Base-by-base conservation (phyloP, 179 eudicot species). In the Silene vulgaris region DNA sequence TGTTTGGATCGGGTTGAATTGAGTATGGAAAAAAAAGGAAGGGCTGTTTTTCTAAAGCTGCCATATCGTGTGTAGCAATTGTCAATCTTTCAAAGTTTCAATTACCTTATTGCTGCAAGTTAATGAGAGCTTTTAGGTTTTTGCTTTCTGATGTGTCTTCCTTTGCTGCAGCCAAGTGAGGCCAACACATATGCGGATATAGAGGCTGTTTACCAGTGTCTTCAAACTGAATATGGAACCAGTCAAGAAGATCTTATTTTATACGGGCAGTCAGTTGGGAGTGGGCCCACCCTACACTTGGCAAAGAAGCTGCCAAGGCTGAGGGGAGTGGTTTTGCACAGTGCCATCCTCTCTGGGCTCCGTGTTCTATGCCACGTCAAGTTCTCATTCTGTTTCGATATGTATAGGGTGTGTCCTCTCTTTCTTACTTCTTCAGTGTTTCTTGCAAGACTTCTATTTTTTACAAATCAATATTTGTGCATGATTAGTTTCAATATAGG, bases 181-280 rank as follows among this genome's bases (percentile, higher is more conserved):
- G 79, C 75, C 69, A 87, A 92, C 82, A 95, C 99, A 17, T 95
- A 95, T 74, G 90, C 97, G 12, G 99, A 95, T 81, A 92, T 95
- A 79, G 97, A 95, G 86, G 99, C 97, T 57, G 97, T 92, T 35
- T 95, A 95, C 17, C 91, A 88, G 80, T 92, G 97, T 78, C 93
- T 95, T 50, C 86, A 95, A 80, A 86, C 93, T 1, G 96, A 92
- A 74, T 95, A 92, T 62, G 99, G 99, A 61, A 78, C 88, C 30
- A 86, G 97, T 82, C 99, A 95, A 82, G 99, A 95, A 84, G 90
- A 95, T 79, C 75, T 95, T 62, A 92, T 95, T 78, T 82, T 95
- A 72, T 95, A 95, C n/a, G 99, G 99, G n/a, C 99, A 95, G 79
- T 95, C 99, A 0, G 99, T 95, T 63, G 97, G 99, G 78, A 95